Base-by-base conservation (phyloP, 2,329 filamentous ascomycete species). In the Phialophora expanda region DNA sequence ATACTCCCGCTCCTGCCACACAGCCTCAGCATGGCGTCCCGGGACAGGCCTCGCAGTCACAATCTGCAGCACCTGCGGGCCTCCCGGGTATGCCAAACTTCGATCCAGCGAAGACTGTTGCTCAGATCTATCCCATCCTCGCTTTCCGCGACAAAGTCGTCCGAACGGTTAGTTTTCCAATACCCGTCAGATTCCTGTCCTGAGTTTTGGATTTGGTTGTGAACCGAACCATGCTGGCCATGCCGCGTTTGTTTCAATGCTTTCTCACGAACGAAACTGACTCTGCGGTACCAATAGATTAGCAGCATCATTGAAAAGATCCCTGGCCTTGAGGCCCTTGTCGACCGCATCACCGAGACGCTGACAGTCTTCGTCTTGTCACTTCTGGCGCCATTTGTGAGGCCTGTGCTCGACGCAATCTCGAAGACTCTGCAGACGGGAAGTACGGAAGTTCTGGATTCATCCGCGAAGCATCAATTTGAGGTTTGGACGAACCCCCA, bases 91-190 rank as follows among this genome's bases (percentile, higher is more conserved):
- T 93, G 83, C 90, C 87, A 73, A 83, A 85, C 74, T 91, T 96
- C 66, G 93, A 97, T 73, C 89, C 91, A 0, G 86, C 91, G 72
- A 89, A 92, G 77, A 90, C 89, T 0, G 85, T 90, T 14, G 82
- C 85, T 46, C 88, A 96, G 79, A 97, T 99, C 70, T 98, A 98
- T 74, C 95, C 95, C 0, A 97, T 99, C 66, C 85, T 99, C 0
- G 86, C 91, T 66, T 99, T 98, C 83, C 87, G 94, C 66, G 95
- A 99, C 81, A 95, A 90, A 74, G 93, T 99, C 62, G 93, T 97
- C 58, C 92, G 92, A 72, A 86, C 89, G 48, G 38, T 44, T 7
- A 44, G 38, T 44, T n/a, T 44, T n/a, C 7, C 17, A 7, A 7
- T 17, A n/a, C 38, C 38, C 38, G 7, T 6, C 38, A n/a, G n/a